phyloP scores from a whole-genome alignment of 1,139 yeast genomes.

The Magnusiomyces paraingens region DNA sequence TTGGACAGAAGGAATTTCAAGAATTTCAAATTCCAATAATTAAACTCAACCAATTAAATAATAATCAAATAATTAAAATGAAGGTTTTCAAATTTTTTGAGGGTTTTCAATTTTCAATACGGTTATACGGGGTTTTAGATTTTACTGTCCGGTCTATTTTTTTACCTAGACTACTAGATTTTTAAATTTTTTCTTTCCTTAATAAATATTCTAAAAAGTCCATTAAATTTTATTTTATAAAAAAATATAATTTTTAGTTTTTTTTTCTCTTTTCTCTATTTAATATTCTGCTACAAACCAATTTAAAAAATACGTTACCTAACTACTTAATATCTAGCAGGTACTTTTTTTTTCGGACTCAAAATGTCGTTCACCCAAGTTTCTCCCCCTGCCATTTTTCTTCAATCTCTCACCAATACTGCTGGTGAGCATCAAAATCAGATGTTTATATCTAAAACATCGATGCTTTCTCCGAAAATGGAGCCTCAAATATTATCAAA shows the following conservation, averaged over 20 bases:
- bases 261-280: background rate
- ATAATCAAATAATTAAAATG: background rate
- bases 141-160: background rate
- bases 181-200: background rate
- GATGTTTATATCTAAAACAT: background rate
- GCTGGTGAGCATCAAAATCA: background rate
- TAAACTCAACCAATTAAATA: background rate
- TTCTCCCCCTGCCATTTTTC: constrained; percentile 3
- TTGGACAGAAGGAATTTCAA: no score
- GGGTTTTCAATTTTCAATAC: background rate
- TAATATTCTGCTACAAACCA: no score
- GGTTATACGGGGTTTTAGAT: background rate
- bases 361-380: constrained; percentile 7
- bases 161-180: background rate
- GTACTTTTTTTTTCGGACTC: background rate
- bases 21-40: background rate
- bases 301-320: no score
- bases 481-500: background rate
- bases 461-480: background rate
- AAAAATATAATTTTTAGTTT: background rate
- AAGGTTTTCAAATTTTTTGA: background rate
- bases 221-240: no score
- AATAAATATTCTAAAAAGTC: no score
- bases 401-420: background rate
- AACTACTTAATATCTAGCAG: no score